Conservation (phyloP, 2,329 filamentous ascomycete species). For the Claviceps paspali region DNA sequence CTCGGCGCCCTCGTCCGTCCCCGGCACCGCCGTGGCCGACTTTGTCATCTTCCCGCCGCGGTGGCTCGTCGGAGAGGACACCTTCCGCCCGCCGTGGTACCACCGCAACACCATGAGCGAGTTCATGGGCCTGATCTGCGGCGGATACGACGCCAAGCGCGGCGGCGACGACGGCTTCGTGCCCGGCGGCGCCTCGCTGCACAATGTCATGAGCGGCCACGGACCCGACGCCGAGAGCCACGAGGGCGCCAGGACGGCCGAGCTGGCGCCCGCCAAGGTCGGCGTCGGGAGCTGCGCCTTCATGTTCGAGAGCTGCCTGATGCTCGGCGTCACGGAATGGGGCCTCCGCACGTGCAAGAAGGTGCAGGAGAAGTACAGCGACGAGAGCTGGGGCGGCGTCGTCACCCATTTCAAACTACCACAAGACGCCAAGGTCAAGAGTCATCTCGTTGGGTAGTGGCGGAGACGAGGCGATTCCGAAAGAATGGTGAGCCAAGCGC, state of each 20-base stretch:
- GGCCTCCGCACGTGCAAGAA: conserved; percentile 43
- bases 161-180: conserved; percentile 36
- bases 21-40: conserved; percentile 54
- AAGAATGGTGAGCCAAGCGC: too few relatives aligned
- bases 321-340: conserved; percentile 61
- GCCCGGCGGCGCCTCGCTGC: conserved; percentile 42
- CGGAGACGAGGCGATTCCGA: too few relatives aligned
- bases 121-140: conserved; percentile 46
- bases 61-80: conserved; percentile 55
- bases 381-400: conserved; percentile 64
- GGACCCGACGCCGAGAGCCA: conserved; percentile 43
- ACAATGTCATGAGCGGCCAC: conserved; percentile 58
- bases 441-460: conserved; percentile 12
- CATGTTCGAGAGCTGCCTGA: conserved; percentile 55
- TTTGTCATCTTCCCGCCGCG: conserved; percentile 61
- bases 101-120: conserved; percentile 55
- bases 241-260: conserved; percentile 38
- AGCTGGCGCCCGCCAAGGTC: conserved; percentile 40
- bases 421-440: conserved; percentile 16
- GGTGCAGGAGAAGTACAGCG: conserved; percentile 32
- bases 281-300: conserved; percentile 49
- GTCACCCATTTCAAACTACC: conserved; percentile 45
- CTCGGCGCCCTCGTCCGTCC: conserved; percentile 48
- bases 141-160: conserved; percentile 46
- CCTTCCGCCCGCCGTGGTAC: conserved; percentile 60